Evolutionary conservation across 2,329 filamentous ascomycete genomes (phyloP), one percentile per base, ranked within the genome.

Genomic region (Oidium heveae): DNA sequence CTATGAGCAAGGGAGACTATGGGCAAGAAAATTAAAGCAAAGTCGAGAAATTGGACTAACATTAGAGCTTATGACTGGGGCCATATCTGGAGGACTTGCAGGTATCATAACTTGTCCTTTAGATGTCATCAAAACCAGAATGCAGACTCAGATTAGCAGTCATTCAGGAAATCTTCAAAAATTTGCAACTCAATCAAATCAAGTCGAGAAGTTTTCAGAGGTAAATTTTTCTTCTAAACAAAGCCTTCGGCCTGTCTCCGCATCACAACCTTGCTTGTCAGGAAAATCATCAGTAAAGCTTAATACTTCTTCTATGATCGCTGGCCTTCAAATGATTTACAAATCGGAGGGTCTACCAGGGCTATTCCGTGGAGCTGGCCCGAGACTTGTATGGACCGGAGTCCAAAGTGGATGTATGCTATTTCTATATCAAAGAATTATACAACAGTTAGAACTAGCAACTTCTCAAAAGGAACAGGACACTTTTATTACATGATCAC

Each of bases 331-430:
- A 61, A 75, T 94, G 59, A 93, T 98, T 62, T 98, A 96, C 69
- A 79, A 77, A 60, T 86, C 83, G 6, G 91, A 98, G 68, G 91
- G 91, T 1, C 61, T 96, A 16, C 76, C 76, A 2, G 93, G 91
- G 1, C 93, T 86, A 80, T 98, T 98, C 68, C 79, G 91, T 56
- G 91, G 91, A 28, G 89, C 98, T 1, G 89, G 89, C 0, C 91
- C 91, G 1, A 78, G 91, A 54, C 82, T 82, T 56, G 86, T 96
- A 15, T 98, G 91, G 91, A 98, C 91, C 22, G 94, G 89, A 63
- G 86, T 96, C 56, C 91, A 98, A 71, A 94, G 85, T 64, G 85
- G 88, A 44, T 94, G 86, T 60, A 96, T 96, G 89, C 72, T 96
- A 65, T 88, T 96, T 61, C 72, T 95, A 66, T 96, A 96, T 67